Base-by-base conservation (phyloP, 2,329 filamentous ascomycete genomes). In the Colletotrichum sp. region DNA sequence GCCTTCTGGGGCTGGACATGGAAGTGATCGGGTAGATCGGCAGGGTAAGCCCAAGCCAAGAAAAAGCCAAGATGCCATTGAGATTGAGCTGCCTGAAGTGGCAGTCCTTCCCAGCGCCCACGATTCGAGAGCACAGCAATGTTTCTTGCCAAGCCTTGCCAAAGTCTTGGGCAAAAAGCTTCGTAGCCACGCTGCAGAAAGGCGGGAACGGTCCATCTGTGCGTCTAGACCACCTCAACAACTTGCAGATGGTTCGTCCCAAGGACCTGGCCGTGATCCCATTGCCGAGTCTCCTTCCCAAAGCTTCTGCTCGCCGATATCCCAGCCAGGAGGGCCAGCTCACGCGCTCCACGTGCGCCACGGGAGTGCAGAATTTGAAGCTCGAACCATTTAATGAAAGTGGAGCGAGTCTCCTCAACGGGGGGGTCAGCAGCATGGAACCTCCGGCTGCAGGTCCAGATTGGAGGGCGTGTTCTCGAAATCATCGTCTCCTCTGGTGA, bases 11-110 rank as follows among this genome's bases (percentile, higher is more conserved):
- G 30, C 71, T 26, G n/a, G 21, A 64, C 18, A 63, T 13, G 39
- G 34, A 64, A 34, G 44, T 69, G 73, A 76, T 76, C 73, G 73
- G 73, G 64, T 76, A 55, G 70, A 72, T 52, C 73, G 73, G 73
- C 70, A 73, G 68, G 24, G 34, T 52, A 76, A 73, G 70, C 65
- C 70, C 64, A n/a, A 16, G 73, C 73, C 73, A 73, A 76, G 73
- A 72, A 13, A 59, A 49, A 72, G 73, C 73, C 73, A 76, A 76
- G 73, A 69, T 60, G 59, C 18, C 44, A 49, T 6, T 64, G 69
- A 69, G 57, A 69, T 64, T 65, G 52, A 36, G 36, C 57, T 60
- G 26, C 73, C 73, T 39, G 39, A 36, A 36, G 6, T 5, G 63
- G 73, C n/a, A 36, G 57, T 60, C 64, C 10, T 49, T 72, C 52